Conservation (phyloP, 345 rosid species). For the Eucalyptus sp. region DNA sequence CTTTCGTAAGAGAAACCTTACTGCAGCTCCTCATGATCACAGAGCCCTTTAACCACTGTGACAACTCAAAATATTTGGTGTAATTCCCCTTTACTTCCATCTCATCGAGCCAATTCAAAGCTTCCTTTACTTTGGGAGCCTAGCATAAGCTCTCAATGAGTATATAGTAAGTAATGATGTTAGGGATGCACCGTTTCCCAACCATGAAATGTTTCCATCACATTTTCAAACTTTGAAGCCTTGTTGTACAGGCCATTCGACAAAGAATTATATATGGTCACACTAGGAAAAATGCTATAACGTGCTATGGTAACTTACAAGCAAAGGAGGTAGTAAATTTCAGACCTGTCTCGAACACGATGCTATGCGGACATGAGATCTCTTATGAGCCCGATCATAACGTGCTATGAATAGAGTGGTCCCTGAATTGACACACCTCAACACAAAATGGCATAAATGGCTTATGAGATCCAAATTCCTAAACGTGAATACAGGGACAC, state of each 20-base stretch:
- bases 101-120: conserved; percentile 47
- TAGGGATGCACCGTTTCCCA: conserved; percentile 56
- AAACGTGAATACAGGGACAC: fast-evolving
- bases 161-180: conserved; percentile 54
- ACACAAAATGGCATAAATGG: no score
- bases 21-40: conserved; percentile 54
- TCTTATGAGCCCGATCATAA: no score
- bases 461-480: no score
- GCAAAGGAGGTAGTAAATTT: no score
- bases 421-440: no score
- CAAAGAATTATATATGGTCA: conserved; percentile 74
- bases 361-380: no score
- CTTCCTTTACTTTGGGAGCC: conserved; percentile 47
- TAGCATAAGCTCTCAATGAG: conserved; percentile 71
- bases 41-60: conserved; percentile 58
- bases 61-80: conserved; percentile 53
- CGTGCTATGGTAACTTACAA: not conserved
- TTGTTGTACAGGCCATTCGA: conserved; percentile 75
- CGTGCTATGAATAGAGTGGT: no score
- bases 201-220: conserved; percentile 45
- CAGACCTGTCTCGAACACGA: no score
- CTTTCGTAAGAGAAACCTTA: conserved; percentile 36
- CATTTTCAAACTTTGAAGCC: conserved; percentile 66
- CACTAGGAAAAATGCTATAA: conserved; percentile 53
- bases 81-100: conserved; percentile 34